Evolutionary conservation across 2,329 filamentous ascomycete genomes (phyloP).

Genomic region (Cyclaneusma minus): DNA sequence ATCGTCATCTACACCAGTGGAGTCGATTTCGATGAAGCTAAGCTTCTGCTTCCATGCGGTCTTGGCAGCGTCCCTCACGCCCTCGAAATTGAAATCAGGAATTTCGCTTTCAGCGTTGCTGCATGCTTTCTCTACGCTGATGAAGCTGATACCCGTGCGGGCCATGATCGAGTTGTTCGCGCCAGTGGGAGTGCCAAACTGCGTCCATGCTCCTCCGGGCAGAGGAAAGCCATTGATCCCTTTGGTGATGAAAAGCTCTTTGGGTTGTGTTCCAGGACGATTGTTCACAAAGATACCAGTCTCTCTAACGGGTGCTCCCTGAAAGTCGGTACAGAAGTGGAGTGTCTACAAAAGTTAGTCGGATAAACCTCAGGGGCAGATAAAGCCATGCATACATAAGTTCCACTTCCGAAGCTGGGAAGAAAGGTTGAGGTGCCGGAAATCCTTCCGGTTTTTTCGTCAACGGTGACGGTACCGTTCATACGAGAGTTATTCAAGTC

Average conservation of each 20-base stretch:
- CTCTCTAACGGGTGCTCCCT: conserved; percentile 36
- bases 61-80: conserved; percentile 34
- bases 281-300: conserved; percentile 42
- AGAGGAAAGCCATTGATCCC: conserved; percentile 36
- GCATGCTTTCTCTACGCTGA: conserved; percentile 50
- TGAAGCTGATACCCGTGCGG: conserved; percentile 54
- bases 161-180: conserved; percentile 34
- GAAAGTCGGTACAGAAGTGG: conserved; percentile 52
- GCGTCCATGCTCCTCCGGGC: conserved; percentile 44
- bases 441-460: conserved; percentile 40
- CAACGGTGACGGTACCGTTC: conserved; percentile 39
- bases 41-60: conserved; percentile 46
- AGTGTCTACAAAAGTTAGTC: too few relatives aligned
- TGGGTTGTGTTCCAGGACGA: conserved; percentile 22
- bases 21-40: conserved; percentile 36
- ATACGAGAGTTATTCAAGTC: conserved; percentile 44
- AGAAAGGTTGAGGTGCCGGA: conserved; percentile 44
- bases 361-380: too few relatives aligned
- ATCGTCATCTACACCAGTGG: conserved; percentile 32
- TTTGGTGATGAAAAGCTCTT: conserved; percentile 31
- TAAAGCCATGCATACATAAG: too few relatives aligned
- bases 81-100: conserved; percentile 47
- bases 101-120: conserved; percentile 53
- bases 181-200: conserved; percentile 32
- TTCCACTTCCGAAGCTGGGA: conserved; percentile 49